Evolutionary conservation across 148 eudicot genomes (phyloP).

Genomic region (Hydrangea macrophylla): DNA sequence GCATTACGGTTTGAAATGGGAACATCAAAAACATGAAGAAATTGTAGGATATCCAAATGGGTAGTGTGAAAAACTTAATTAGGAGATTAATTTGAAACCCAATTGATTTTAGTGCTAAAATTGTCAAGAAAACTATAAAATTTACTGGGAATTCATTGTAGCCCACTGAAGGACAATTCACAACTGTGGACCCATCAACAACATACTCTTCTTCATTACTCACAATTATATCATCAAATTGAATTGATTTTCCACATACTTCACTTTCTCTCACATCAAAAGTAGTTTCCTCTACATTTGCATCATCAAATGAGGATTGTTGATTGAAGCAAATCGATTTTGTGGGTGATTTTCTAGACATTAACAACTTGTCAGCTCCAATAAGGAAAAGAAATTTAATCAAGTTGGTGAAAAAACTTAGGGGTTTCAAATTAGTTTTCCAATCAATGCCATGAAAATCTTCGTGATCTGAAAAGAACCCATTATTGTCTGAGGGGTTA

Average conservation of each 20-base stretch:
- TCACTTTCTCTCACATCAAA: too few relatives aligned
- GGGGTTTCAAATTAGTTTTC: conserved; percentile 1
- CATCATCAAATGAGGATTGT: not conserved
- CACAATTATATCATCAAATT: not conserved
- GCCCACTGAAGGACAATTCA: conserved; percentile 16
- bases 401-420: not conserved
- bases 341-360: conserved; percentile 18
- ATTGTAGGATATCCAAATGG: conserved; percentile 28
- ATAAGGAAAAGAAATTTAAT: conserved; percentile 9
- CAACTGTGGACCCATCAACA: conserved; percentile 14
- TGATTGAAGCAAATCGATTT: not conserved
- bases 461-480: not conserved
- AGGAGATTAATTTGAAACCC: conserved; percentile 26
- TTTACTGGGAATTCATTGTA: conserved; percentile 17
- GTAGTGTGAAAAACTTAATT: conserved; percentile 22
- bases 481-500: not conserved
- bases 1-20: conserved; percentile 27
- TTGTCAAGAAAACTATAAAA: conserved; percentile 12
- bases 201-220: not conserved
- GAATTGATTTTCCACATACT: not conserved
- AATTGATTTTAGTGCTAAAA: conserved; percentile 21
- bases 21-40: conserved; percentile 24
- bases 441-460: conserved; percentile 11
- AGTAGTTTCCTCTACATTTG: not conserved
- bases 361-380: conserved; percentile 30